Conservation (phyloP, 192 early-diverging fungal species). For the Linnemannia zychae region DNA sequence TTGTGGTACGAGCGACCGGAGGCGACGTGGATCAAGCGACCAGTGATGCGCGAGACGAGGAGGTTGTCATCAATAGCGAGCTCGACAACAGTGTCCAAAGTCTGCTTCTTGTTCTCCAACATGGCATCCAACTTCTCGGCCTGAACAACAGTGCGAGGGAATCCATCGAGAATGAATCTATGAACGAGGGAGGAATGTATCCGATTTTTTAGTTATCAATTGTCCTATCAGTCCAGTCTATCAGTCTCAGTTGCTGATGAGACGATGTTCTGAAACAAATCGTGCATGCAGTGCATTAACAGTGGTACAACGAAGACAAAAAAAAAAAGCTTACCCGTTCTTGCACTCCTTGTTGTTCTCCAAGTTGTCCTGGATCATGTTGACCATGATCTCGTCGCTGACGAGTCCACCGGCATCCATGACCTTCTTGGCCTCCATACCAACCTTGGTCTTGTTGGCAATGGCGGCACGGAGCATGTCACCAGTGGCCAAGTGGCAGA, state of each 20-base stretch:
- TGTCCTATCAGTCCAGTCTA: not conserved
- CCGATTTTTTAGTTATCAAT: not conserved
- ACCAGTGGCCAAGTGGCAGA: conserved; percentile 98
- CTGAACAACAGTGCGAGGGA: conserved; percentile 98
- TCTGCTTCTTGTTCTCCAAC: conserved; percentile 83
- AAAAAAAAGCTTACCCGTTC: conserved; percentile 75
- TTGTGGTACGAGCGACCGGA: conserved; percentile 98
- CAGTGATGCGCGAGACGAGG: conserved; percentile 96
- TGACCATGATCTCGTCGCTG: conserved; percentile 98
- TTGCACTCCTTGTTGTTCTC: conserved; percentile 95
- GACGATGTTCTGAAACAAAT: conserved; percentile 1
- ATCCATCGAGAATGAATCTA: conserved; percentile 98
- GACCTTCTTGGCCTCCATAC: conserved; percentile 97
- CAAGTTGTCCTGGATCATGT: conserved; percentile 97
- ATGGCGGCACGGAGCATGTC: conserved; percentile 99
- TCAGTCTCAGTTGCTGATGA: conserved; percentile 6
- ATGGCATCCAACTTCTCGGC: conserved; percentile 99
- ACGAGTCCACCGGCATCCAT: conserved; percentile 99
- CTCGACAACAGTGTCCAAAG: conserved; percentile 92
- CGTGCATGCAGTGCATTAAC: not conserved
- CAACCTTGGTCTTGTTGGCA: conserved; percentile 89
- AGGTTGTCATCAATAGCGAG: conserved; percentile 94
- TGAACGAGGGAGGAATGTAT: not conserved
- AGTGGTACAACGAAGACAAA: not conserved
- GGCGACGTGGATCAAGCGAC: conserved; percentile 94